These are phyloP conservation scores for Paraurostyla sp. DNA, from an alignment of 73 alveolate genomes.

Conservation along the genomic window DNA sequence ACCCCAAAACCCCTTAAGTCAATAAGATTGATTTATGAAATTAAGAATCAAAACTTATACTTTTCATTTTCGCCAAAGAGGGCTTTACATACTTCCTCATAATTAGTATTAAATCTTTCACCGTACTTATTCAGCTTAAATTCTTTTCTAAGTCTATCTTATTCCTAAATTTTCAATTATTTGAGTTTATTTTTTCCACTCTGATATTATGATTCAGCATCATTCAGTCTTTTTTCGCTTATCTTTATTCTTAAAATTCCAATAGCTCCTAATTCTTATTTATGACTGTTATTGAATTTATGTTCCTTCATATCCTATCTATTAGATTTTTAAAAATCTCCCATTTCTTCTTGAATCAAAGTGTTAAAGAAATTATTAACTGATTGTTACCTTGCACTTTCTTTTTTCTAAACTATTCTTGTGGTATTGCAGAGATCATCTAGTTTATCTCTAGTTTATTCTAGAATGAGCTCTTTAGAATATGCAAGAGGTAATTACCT, in stretches of 20 bases:
- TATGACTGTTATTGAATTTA: too few species aligned
- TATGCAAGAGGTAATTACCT: background rate
- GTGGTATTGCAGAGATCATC: slow-evolving; percentile 25
- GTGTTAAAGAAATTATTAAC: background rate
- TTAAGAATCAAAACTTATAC: background rate
- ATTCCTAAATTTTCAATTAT: background rate
- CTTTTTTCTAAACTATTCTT: slow-evolving; percentile 13
- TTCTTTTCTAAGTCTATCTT: slow-evolving; percentile 39
- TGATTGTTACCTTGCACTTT: background rate
- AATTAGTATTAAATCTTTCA: slow-evolving; percentile 12
- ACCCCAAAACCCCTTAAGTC: too few species aligned
- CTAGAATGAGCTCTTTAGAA: background rate
- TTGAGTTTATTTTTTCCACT: background rate
- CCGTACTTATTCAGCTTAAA: slow-evolving; percentile 11
- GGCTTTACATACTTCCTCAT: background rate
- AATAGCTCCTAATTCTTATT: slow-evolving; percentile 23
- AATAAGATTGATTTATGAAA: slow-evolving; percentile 1
- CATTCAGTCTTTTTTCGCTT: slow-evolving; percentile 15
- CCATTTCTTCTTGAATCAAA: background rate
- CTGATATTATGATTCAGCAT: slow-evolving; percentile 6
- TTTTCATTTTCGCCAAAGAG: slow-evolving; percentile 21
- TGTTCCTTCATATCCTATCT: too few species aligned
- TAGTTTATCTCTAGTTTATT: background rate
- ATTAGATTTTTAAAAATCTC: background rate
- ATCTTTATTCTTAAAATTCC: slow-evolving; percentile 34